Percentiles rank a stretch among this genome's conserved stretches.
Conservation (phyloP, 1,284 basidiomycete species). For the Trichosporon coremiiforme region DNA sequence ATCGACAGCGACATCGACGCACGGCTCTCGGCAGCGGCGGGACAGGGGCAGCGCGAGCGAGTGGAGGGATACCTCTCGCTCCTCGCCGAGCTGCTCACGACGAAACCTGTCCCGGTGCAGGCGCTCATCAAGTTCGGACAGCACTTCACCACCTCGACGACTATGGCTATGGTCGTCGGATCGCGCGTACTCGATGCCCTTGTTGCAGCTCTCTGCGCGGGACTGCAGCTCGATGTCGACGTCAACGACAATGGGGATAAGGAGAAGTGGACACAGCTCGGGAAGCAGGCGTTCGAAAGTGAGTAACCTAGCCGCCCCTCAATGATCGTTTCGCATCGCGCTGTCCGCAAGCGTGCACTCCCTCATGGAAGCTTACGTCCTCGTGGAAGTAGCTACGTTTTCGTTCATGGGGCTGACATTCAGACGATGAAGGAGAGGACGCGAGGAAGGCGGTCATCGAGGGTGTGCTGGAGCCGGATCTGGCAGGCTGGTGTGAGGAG, state of each 20-base stretch:
- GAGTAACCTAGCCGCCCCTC: conserved; percentile 22
- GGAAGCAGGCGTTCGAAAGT: conserved; percentile 36
- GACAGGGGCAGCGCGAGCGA: conserved; percentile 71
- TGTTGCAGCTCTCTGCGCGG: conserved; percentile 43
- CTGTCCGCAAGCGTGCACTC: too few species aligned
- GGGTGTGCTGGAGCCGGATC: conserved; percentile 55
- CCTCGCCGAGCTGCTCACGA: conserved; percentile 44
- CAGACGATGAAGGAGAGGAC: conserved; percentile 33
- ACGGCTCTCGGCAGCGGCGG: conserved; percentile 21
- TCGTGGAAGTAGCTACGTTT: too few species aligned
- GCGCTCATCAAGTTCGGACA: conserved; percentile 51
- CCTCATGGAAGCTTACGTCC: too few species aligned
- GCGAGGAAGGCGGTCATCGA: conserved; percentile 45
- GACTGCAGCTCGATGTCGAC: conserved; percentile 27
- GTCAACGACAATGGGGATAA: conserved; percentile 35
- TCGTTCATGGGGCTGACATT: background rate
- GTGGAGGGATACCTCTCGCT: conserved; percentile 66
- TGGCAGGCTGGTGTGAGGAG: conserved; percentile 78
- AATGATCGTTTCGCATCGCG: too few species aligned
- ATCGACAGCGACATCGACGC: conserved; percentile 29
- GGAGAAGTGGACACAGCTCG: conserved; percentile 36
- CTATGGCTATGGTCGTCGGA: conserved; percentile 51
- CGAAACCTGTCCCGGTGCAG: conserved; percentile 61
- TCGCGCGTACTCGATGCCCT: conserved; percentile 47
- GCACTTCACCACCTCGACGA: conserved; percentile 48